phyloP scores from a whole-genome alignment of 2,329 filamentous ascomycete genomes.

The Ustilaginoidea virens region DNA sequence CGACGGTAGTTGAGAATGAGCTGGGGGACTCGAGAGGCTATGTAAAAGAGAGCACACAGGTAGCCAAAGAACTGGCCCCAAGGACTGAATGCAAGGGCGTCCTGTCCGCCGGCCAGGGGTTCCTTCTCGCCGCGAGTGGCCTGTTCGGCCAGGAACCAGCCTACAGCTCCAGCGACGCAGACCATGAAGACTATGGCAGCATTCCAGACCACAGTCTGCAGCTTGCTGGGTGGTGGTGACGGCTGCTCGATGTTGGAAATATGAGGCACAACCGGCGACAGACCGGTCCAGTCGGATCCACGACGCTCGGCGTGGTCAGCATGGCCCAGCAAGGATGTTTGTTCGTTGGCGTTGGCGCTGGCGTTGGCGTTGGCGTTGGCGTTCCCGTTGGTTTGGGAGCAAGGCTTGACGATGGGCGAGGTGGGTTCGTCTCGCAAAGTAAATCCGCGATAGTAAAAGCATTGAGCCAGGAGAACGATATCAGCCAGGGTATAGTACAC shows the following conservation, averaged over 20 bases:
- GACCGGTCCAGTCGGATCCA: slow-evolving; percentile 40
- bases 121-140: slow-evolving; percentile 24
- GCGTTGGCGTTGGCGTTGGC: slow-evolving; percentile 14
- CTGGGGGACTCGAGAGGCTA: slow-evolving; percentile 80
- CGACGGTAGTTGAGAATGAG: slow-evolving; percentile 82
- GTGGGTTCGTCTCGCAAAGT: slow-evolving; percentile 40
- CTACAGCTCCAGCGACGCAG: slow-evolving; percentile 64
- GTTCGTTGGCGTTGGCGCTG: slow-evolving; percentile 30
- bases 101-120: slow-evolving; percentile 21
- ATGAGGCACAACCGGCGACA: slow-evolving; percentile 74
- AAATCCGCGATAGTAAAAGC: slow-evolving; percentile 91
- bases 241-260: slow-evolving; percentile 32
- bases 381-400: slow-evolving; percentile 13
- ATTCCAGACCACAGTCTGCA: slow-evolving; percentile 58
- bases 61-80: slow-evolving; percentile 89
- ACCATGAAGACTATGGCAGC: slow-evolving; percentile 63
- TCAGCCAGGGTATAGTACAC: slow-evolving; percentile 90
- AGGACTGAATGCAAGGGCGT: slow-evolving; percentile 49
- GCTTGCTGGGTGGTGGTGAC: slow-evolving; percentile 29
- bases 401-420: slow-evolving; percentile 19
- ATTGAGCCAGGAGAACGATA: slow-evolving; percentile 73
- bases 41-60: slow-evolving; percentile 76
- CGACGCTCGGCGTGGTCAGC: slow-evolving; percentile 28
- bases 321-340: slow-evolving; percentile 34
- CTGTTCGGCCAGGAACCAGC: slow-evolving; percentile 57